Evolutionary conservation across 176 grass and related monocot genomes (phyloP).

Genomic region (Aegilops speltoides): DNA sequence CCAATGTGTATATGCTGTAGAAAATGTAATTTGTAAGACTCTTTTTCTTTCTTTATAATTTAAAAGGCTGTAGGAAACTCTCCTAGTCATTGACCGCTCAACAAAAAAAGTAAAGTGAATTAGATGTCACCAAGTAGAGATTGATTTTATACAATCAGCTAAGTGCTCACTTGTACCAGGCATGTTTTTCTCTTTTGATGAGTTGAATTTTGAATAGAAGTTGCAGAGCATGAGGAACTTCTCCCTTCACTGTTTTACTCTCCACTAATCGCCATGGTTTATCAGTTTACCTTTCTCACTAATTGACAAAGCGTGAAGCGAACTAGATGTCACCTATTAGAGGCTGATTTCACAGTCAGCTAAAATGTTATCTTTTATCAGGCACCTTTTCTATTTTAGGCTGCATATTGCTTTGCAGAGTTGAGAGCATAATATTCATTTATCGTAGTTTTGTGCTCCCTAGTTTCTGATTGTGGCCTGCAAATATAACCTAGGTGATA

Average conservation of each 20-base stretch:
- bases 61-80: no score
- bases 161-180: not conserved
- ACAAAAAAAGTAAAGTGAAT: not conserved
- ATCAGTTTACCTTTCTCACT: not conserved
- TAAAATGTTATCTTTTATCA: not conserved
- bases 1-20: no score
- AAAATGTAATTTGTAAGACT: no score
- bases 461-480: slow-evolving; percentile 13
- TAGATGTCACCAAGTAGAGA: not conserved
- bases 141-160: not conserved
- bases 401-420: not conserved
- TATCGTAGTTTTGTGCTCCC: not conserved
- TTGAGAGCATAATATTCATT: not conserved
- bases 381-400: not conserved
- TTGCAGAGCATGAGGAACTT: no score
- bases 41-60: no score
- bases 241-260: not conserved
- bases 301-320: not conserved
- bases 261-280: not conserved
- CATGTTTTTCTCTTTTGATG: not conserved
- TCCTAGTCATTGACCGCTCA: no score
- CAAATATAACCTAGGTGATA: slow-evolving; percentile 62
- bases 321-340: not conserved
- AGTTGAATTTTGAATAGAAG: no score
- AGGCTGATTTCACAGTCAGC: not conserved